These are phyloP conservation scores for Apiospora malaysiana DNA, from an alignment of 2,329 filamentous ascomycete species.

Conservation along the genomic window DNA sequence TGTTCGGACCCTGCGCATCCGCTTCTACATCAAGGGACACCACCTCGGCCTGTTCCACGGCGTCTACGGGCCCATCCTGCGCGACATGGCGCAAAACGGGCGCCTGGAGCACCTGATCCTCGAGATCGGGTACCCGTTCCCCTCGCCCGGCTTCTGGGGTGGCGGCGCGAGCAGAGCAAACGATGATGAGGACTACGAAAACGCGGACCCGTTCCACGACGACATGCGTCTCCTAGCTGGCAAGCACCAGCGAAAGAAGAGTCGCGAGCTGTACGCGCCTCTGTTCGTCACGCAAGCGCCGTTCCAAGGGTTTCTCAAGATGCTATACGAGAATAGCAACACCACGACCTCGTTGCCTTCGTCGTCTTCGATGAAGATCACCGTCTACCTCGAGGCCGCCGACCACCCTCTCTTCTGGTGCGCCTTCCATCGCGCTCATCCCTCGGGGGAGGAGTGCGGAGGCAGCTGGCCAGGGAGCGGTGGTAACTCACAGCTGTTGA, in stretches of 20 bases:
- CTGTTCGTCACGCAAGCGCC: slow-evolving; percentile 31
- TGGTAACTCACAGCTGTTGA: slow-evolving; percentile 29
- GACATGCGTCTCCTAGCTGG: slow-evolving; percentile 25
- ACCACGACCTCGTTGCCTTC: neutral
- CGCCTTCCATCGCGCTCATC: slow-evolving; percentile 31
- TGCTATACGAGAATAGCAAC: slow-evolving; percentile 27
- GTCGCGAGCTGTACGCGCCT: slow-evolving; percentile 29
- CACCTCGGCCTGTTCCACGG: slow-evolving; percentile 32
- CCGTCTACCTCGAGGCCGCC: slow-evolving; percentile 28
- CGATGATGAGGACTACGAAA: neutral
- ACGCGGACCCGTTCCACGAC: slow-evolving; percentile 24
- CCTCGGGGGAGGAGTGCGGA: slow-evolving; percentile 29
- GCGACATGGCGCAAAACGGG: slow-evolving; percentile 34
- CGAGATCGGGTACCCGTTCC: slow-evolving; percentile 33
- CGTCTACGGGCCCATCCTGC: slow-evolving; percentile 30
- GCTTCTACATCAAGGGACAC: slow-evolving; percentile 30
- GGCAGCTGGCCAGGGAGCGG: slow-evolving; percentile 30
- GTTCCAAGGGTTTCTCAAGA: slow-evolving; percentile 38
- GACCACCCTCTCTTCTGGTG: slow-evolving; percentile 38
- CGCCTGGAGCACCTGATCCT: slow-evolving; percentile 31
- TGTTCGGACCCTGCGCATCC: slow-evolving; percentile 33
- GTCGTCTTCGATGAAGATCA: slow-evolving; percentile 26
- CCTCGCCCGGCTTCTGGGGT: slow-evolving; percentile 36
- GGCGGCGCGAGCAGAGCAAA: neutral
- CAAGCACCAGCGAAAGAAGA: slow-evolving; percentile 20